Base-by-base conservation (phyloP, 129 eudicot species). In the Dittrichia graveolens region DNA sequence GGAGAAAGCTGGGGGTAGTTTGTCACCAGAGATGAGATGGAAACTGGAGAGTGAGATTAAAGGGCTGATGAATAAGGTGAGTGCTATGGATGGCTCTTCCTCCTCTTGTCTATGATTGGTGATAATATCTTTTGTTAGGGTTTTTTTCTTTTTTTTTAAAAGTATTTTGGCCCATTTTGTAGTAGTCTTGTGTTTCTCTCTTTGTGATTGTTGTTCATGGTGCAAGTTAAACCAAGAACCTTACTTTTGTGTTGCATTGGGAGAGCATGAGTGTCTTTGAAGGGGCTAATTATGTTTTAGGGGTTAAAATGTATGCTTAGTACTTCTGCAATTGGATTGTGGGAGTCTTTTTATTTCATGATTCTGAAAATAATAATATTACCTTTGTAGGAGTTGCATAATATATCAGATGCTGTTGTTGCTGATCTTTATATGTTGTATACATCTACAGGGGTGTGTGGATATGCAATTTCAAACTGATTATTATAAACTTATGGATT, bases 1-100 rank as follows among this genome's bases (percentile, higher is more conserved):
- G 88, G 92, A 87, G 83, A 87, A 90, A 18, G 81, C 90, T 0
- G 98, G 98, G 5, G 76, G 65, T 55, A 77, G 72, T 57, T 67
- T 93, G 63, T 85, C 96, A 3, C 73, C 78, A 7, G 95, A 87
- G 78, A 85, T 78, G 95, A 89, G 85, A 82, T 75, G 69, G 59
- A 89, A 82, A 56, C 74, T 93, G 84, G 96, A 93, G 84, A 82
- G 53, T 24, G 96, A 87, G 67, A 84, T 93, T 11, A 76, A 77
- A 57, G 91, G 85, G 52, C 81, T 93, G 70, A 81, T 93, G 81
- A 78, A 82, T 40, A 93, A 86, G 80, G 84, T 93, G 47, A 81
- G 87, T 50, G 44, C 78, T 38, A 77, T 86, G 87, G 86, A 81
- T 57, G 85, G 85, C 18, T 78, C 89, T 14, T 85, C 87, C 11